Base-by-base conservation (phyloP, 345 rosid genomes). In the Populus tremula region DNA sequence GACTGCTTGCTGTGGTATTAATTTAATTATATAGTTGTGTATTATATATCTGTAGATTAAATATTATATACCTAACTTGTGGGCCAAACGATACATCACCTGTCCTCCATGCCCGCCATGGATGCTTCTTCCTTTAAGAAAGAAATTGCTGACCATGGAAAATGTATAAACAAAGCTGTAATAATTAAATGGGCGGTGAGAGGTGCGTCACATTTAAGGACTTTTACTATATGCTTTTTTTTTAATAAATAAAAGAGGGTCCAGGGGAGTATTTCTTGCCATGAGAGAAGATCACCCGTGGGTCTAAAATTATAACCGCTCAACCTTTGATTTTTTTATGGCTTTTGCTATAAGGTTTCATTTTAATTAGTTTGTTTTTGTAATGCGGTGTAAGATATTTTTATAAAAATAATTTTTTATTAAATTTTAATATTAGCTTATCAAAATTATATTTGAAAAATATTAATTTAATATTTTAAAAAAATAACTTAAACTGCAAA, bases 111-210 rank as follows among this genome's bases (percentile, higher is more conserved):
- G 2, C 31, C 9, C 3, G 63, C 62, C 69, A 31, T 21, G 38
- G 69, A 77, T 70, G 38, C 35, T 45, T 45, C 61, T 69, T 12
- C 13, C 10, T 21, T 5, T 3, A 13, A 66, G 70, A 17, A 66
- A 66, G 3, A 41, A 41, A 41, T 41, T 41, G 11, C 13, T 41
- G 45, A 2, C 47, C 14, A 2, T 54, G 54, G 54, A 16, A 70
- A 47, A 41, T 38, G 25, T 39, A 13, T 38, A 47, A 21, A 31
- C 16, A 20, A 45, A 47, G 36, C 23, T 49, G 78, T 33, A 36
- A 67, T 36, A 67, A 66, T 23, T 14, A 36, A 66, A 76, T 50
- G 79, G 73, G 35, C 79, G 79, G 79, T 68, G 79, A 62, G 41
- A 27, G 54, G 64, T 27, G 67, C 71, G 31, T 36, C 76, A 73